These are phyloP conservation scores for Colletotrichum tofieldiae DNA, from an alignment of 2,329 filamentous ascomycete genomes.

Conservation along the genomic window DNA sequence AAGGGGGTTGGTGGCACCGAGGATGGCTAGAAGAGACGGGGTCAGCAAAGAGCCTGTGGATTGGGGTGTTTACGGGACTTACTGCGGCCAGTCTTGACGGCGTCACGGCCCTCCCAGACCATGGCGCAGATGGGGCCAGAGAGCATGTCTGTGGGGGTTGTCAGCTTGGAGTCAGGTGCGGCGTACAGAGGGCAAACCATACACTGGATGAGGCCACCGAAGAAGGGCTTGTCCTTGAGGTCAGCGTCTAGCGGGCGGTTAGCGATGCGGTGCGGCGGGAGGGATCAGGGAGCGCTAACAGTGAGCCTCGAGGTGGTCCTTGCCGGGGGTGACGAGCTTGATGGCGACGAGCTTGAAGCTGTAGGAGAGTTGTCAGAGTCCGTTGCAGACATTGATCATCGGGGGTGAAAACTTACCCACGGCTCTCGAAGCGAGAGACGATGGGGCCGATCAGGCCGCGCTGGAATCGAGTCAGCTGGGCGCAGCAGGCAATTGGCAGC, in stretches of 20 bases:
- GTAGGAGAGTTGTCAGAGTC: conserved; percentile 39
- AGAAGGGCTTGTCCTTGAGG: conserved; percentile 95
- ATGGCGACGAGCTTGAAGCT: conserved; percentile 99
- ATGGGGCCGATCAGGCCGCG: conserved; percentile 98
- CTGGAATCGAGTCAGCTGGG: conserved; percentile 61
- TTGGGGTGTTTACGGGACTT: conserved; percentile 55
- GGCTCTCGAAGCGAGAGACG: conserved; percentile 97
- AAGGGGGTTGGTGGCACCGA: conserved; percentile 99
- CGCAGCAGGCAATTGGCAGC: conserved; percentile 24
- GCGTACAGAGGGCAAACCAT: conserved; percentile 51
- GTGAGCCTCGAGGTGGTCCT: conserved; percentile 98
- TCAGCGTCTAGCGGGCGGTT: conserved; percentile 76
- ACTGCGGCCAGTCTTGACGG: conserved; percentile 98
- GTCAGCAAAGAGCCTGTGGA: conserved; percentile 40
- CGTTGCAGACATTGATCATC: background rate
- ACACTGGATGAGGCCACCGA: conserved; percentile 94
- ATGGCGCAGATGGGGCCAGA: conserved; percentile 98
- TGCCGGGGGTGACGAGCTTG: conserved; percentile 91
- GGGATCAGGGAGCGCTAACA: conserved; percentile 66
- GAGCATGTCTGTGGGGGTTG: conserved; percentile 83
- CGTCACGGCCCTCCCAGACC: conserved; percentile 99
- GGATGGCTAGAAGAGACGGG: conserved; percentile 73
- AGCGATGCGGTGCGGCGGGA: conserved; percentile 45
- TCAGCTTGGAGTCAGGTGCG: conserved; percentile 36
- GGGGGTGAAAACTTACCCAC: conserved; percentile 74